These are phyloP conservation scores for Cymbopogon flexuosus DNA, from an alignment of 202 grass and related monocot species.

Conservation along the genomic window DNA sequence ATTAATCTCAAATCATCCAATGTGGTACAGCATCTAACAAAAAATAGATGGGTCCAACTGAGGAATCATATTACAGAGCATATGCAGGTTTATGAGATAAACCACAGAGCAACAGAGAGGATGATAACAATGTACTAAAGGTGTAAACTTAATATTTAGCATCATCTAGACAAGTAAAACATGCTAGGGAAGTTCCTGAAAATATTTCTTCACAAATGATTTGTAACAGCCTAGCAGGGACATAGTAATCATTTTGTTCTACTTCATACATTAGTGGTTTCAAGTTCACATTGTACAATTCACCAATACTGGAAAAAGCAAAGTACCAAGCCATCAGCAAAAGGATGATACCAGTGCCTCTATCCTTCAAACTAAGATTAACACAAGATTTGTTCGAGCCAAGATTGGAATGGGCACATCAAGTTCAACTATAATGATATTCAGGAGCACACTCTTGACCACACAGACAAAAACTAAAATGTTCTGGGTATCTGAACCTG, in stretches of 20 bases:
- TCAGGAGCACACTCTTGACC: neutral
- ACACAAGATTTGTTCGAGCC: neutral
- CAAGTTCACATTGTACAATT: neutral
- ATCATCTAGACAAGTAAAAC: neutral
- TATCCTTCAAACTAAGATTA: slow-evolving; percentile 5
- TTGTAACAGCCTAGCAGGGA: neutral
- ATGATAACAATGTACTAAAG: neutral
- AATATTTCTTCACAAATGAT: neutral
- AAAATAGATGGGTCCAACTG: neutral
- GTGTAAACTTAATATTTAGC: neutral
- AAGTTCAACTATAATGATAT: neutral
- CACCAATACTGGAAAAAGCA: neutral
- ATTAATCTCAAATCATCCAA: neutral
- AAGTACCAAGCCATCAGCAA: neutral
- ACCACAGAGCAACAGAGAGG: neutral
- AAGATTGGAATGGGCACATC: neutral
- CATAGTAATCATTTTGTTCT: neutral
- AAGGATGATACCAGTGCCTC: neutral
- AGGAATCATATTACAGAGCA: slow-evolving; percentile 2
- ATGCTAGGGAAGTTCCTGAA: neutral
- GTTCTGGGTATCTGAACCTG: neutral
- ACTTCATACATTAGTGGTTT: neutral
- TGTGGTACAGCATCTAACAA: neutral
- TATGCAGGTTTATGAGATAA: neutral
- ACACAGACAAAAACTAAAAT: neutral